Percentiles rank a stretch among this genome's conserved stretches.
phyloP scores from a whole-genome alignment of 2,329 filamentous ascomycete species.

The Sporothrix globosa region DNA sequence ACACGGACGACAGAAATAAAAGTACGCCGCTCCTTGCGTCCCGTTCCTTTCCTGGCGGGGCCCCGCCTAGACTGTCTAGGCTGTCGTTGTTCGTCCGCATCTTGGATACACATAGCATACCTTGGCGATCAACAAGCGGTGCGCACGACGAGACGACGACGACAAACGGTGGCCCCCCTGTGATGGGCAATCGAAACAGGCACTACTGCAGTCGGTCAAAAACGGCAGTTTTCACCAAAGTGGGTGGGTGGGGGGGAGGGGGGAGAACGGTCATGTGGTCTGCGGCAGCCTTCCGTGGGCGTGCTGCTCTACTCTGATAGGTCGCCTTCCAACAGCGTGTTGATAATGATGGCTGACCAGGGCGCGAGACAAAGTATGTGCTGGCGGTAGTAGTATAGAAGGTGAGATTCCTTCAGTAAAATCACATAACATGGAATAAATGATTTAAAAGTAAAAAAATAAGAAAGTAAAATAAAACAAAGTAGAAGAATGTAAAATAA shows the following conservation, averaged over 20 bases:
- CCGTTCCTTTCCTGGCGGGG: background rate
- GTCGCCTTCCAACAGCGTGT: background rate
- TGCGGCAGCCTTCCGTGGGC: background rate
- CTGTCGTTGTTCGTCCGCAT: background rate
- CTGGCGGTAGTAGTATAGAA: too few relatives aligned
- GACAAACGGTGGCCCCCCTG: background rate
- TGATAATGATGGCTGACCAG: too few relatives aligned
- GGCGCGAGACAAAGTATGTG: too few relatives aligned
- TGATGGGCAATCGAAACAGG: background rate
- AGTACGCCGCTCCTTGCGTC: background rate
- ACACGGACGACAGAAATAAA: background rate
- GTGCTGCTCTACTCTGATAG: background rate
- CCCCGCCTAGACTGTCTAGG: background rate
- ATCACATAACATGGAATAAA: too few relatives aligned
- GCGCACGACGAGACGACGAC: too few relatives aligned
- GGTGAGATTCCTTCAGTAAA: too few relatives aligned
- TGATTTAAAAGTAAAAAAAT: too few relatives aligned
- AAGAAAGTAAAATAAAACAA: too few relatives aligned
- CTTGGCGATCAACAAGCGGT: too few relatives aligned
- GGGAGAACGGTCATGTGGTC: background rate
- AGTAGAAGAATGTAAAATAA: too few relatives aligned
- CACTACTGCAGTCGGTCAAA: conserved; percentile 8
- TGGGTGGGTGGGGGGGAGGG: background rate
- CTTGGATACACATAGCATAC: too few relatives aligned
- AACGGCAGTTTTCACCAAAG: background rate